Percentiles rank a stretch among this genome's conserved stretches.
Conservation (phyloP, 805 yeast species). For the Teunomyces pallodes region DNA sequence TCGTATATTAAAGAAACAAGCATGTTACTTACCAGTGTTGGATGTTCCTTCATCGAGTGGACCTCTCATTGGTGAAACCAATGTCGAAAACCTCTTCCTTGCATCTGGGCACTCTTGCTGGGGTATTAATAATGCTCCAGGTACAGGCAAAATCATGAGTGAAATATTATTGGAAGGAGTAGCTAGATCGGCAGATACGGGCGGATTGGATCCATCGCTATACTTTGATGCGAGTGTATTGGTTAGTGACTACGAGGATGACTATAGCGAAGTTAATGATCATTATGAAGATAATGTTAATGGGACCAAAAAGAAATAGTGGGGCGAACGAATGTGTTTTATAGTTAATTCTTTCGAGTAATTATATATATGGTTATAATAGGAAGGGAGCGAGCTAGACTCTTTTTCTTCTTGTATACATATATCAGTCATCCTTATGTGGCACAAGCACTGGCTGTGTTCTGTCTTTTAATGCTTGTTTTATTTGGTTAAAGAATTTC, state of each 20-base stretch:
- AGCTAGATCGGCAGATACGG: conserved; percentile 71
- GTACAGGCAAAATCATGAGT: conserved; percentile 89
- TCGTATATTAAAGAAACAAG: conserved; percentile 77
- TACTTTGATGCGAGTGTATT: conserved; percentile 74
- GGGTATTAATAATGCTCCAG: conserved; percentile 98
- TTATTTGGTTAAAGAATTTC: conserved; percentile 2
- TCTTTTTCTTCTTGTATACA: not conserved
- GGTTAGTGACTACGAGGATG: conserved; percentile 25
- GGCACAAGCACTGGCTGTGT: not conserved
- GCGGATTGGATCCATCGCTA: conserved; percentile 79
- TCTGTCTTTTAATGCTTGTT: not conserved
- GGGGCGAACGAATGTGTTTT: not conserved
- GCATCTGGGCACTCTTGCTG: conserved; percentile 97
- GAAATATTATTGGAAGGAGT: conserved; percentile 84
- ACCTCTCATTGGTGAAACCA: conserved; percentile 91
- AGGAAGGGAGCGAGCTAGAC: not conserved
- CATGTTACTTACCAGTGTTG: conserved; percentile 91
- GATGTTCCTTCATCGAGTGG: conserved; percentile 92
- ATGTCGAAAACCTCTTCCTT: conserved; percentile 69
- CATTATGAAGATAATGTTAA: conserved; percentile 3
- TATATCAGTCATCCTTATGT: not conserved
- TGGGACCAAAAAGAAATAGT: conserved; percentile 3
- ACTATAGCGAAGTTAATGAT: conserved; percentile 6
- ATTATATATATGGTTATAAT: not conserved
- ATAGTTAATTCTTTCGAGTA: not conserved